Base-by-base conservation (phyloP, 371 early-diverging fungal species). In the Haplosporangium sp. region DNA sequence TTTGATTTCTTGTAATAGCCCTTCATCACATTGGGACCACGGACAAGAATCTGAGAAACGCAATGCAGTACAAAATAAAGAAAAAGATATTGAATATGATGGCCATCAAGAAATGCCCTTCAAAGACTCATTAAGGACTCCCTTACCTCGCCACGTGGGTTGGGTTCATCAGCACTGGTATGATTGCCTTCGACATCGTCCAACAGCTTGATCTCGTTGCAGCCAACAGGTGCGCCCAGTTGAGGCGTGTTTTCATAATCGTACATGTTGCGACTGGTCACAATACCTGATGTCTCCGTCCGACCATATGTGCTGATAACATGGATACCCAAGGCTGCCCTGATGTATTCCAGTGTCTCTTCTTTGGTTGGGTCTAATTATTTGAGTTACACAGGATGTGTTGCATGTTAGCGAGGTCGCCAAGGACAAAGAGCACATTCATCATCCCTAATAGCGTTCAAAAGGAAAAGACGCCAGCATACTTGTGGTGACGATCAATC, bases 21-120 rank as follows among this genome's bases (percentile, higher is more conserved):
- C 51, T 89, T 83, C 88, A 97, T 95, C 40, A 98, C 86, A 64
- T 93, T 94, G 18, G 93, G 91, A 0, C 99, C 99, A 42, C 97
- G 91, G 37, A 97, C 62, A 81, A 94, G 94, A 36, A 99, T 88
- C 85, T 99, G 46, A 13, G 23, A 21, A 18, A 21, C 47, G 41
- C 1, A 55, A 41, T 36, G 18, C 7, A 53, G 6, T 12, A 38
- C 21, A 46, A 23, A 9, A 20, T 41, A 48, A 12, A 16, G 29
- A 52, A n/a, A 9, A 20, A 36, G 6, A 21, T 11, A 23, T 42
- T 37, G 21, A n/a, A 9, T 18, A 14, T 18, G 3, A 6, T n/a
- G 29, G 13, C 37, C 14, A 13, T n/a, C 12, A 5, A 42, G 12
- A 29, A 29, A 29, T 29, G 1, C 29, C 29, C 4, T 29, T 29